A percentile compares a stretch with the other conserved stretches of the same genome.
phyloP scores from a whole-genome alignment of 1,284 basidiomycete species.

The Grifola frondosa region DNA sequence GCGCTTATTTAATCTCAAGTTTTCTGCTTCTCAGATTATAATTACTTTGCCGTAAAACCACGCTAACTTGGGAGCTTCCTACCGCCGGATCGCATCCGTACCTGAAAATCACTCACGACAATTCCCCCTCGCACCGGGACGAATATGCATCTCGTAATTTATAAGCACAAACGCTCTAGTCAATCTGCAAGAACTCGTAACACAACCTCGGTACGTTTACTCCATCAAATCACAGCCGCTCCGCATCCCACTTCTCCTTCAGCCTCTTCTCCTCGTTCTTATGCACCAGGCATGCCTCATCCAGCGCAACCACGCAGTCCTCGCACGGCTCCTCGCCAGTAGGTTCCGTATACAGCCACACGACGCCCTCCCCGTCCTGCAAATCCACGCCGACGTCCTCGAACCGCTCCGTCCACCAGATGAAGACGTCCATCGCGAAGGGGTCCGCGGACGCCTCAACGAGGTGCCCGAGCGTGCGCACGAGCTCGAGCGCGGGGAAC shows the following conservation, averaged over 20 bases:
- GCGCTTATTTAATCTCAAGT: no score
- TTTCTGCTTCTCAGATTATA: no score
- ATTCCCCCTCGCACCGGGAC: no score
- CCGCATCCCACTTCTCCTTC: neutral
- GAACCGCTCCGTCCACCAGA: conserved; percentile 54
- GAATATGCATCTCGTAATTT: no score
- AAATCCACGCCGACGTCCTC: conserved; percentile 48
- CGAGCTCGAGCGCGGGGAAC: conserved; percentile 45
- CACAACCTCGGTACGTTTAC: no score
- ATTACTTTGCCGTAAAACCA: no score
- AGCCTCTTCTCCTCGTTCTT: conserved; percentile 20
- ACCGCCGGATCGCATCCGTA: no score
- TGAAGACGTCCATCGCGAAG: conserved; percentile 47
- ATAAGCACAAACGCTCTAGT: no score
- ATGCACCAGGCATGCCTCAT: neutral
- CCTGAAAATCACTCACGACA: no score
- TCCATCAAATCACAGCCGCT: neutral
- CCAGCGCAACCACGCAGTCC: no score
- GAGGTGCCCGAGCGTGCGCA: conserved; percentile 46
- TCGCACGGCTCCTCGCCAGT: neutral
- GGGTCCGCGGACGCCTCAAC: conserved; percentile 45
- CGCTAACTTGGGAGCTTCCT: no score
- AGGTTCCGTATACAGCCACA: conserved; percentile 41
- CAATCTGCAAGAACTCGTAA: no score
- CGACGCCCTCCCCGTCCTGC: conserved; percentile 51